Base-by-base conservation (phyloP, 495 filamentous ascomycete species). In the Penicillium cosmopolitanum region DNA sequence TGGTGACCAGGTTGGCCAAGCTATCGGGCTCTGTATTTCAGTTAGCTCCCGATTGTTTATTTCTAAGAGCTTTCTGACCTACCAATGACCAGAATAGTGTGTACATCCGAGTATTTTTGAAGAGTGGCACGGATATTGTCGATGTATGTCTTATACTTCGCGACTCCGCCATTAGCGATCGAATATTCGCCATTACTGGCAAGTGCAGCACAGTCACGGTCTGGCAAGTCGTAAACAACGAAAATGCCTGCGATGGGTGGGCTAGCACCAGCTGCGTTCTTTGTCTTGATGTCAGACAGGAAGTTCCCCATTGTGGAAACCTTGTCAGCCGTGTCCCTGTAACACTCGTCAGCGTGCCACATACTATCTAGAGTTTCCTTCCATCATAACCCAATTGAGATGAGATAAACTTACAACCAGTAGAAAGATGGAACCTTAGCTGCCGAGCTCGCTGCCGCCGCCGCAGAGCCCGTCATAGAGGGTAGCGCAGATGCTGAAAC, bases 1-100 rank as follows among this genome's bases (percentile, higher is more conserved):
- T 93, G 75, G 90, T 94, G 63, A 93, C 85, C 64, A 93, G 72
- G 78, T 94, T 94, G 62, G 88, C 87, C 42, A 93, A 82, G 57
- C 86, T 89, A 77, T 93, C 90, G 60, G 90, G 90, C 74, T 94
- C 90, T 77, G 43, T 4, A 28, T 64, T 82, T 38, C 82, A 66
- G 87, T 73, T 53, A 89, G 76, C 40, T 75, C 74, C 53, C 84
- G 73, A 52, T 80, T 76, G 8, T 55, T 77, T 77, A 68, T 83
- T 76, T 83, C 36, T 18, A 1, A 33, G 13, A 16, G 15, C 3
- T 7, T 8, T 6, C 21, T 62, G 81, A 77, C 56, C 64, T 64
- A 71, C 82, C 85, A 70, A 91, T 86, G 62, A 80, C 81, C 76
- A 78, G 59, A 15, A 68, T 70, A 21, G 64, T 69, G 38, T 67